A percentile compares a stretch with the other conserved stretches of the same genome.
phyloP scores from a whole-genome alignment of 1,139 yeast species.

The Suhomyces terraborum region DNA sequence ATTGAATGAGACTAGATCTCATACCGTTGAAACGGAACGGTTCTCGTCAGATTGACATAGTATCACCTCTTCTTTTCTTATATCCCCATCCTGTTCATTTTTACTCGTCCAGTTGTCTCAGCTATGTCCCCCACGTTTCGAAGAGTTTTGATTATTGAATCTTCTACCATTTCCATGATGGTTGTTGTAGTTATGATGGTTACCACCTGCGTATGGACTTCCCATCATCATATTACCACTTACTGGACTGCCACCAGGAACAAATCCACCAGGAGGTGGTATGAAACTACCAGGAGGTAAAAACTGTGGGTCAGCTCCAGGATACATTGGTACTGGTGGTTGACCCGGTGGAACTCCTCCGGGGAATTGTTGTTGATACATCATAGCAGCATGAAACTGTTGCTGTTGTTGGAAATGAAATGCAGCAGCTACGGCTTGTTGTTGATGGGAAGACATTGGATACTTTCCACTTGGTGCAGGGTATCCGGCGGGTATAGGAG shows the following conservation, averaged over 20 bases:
- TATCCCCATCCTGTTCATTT: not conserved
- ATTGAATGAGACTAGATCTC: too few species aligned
- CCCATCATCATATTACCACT: conserved; percentile 30
- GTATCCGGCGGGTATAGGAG: conserved; percentile 22
- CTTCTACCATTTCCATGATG: conserved; percentile 18
- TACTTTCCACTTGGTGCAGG: conserved; percentile 20
- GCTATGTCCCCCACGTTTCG: conserved; percentile 17
- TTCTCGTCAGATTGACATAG: too few species aligned
- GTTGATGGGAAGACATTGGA: conserved; percentile 23
- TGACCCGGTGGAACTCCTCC: conserved; percentile 38
- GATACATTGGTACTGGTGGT: conserved; percentile 39
- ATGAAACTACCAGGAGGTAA: conserved; percentile 43
- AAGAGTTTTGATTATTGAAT: conserved; percentile 12
- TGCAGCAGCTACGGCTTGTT: conserved; percentile 32
- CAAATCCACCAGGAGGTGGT: conserved; percentile 34
- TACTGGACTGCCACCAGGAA: conserved; percentile 35
- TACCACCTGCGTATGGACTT: conserved; percentile 16
- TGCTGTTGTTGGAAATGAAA: conserved; percentile 36
- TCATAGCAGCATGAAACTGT: conserved; percentile 42
- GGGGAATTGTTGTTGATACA: conserved; percentile 35
- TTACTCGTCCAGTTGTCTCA: conserved; percentile 1
- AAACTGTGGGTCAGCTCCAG: conserved; percentile 37
- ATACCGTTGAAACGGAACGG: too few species aligned
- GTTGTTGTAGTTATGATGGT: conserved; percentile 14
- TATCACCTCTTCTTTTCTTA: not conserved